These are phyloP conservation scores for Kwoniella europaea DNA, from an alignment of 768 basidiomycete genomes.

Conservation along the genomic window DNA sequence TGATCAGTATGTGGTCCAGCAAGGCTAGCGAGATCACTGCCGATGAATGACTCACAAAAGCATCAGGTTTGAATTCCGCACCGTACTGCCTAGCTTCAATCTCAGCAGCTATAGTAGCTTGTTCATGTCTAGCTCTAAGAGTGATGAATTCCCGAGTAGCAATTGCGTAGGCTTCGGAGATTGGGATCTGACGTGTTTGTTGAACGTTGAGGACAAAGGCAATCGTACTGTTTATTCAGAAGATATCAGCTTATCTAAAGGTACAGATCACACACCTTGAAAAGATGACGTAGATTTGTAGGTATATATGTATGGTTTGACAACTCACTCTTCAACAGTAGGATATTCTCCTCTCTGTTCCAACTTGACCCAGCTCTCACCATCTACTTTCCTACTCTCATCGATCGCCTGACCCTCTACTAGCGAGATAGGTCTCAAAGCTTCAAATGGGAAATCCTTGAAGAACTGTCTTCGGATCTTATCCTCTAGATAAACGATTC, in stretches of 20 bases:
- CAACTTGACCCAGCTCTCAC: constrained; percentile 74
- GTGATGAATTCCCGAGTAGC: constrained; percentile 86
- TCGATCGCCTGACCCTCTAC: constrained; percentile 65
- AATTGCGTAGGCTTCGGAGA: constrained; percentile 78
- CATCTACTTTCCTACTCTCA: constrained; percentile 57
- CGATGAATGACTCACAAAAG: constrained; percentile 33
- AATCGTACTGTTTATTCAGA: constrained; percentile 66
- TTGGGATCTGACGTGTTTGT: constrained; percentile 66
- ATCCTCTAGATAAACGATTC: constrained; percentile 82
- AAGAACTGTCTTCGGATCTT: constrained; percentile 87
- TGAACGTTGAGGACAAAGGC: constrained; percentile 80
- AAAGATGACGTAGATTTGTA: neutral
- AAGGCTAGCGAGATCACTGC: too few relatives aligned
- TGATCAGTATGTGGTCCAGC: neutral
- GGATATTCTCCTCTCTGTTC: constrained; percentile 82
- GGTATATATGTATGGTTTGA: constrained; percentile 5
- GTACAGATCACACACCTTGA: neutral
- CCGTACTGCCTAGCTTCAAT: constrained; percentile 81
- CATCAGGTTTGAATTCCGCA: constrained; percentile 57
- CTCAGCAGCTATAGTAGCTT: constrained; percentile 74
- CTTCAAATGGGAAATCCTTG: constrained; percentile 93
- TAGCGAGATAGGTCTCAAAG: constrained; percentile 77
- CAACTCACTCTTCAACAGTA: constrained; percentile 82
- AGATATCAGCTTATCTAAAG: neutral
- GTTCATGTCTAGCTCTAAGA: constrained; percentile 80